phyloP scores from a whole-genome alignment of 768 basidiomycete species.

The Hygrophorus pudorinus region DNA sequence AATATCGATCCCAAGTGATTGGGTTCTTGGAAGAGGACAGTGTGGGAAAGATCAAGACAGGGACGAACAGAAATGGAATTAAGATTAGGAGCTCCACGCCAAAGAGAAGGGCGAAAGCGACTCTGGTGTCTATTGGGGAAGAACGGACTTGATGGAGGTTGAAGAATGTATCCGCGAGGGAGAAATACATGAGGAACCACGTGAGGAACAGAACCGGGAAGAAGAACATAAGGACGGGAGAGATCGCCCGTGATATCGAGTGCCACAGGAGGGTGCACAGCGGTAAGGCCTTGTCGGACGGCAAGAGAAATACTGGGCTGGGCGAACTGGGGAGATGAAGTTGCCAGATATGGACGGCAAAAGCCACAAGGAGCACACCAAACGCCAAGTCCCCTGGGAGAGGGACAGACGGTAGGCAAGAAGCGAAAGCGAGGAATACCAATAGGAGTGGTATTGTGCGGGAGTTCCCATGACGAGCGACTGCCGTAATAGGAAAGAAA shows the following conservation, averaged over 20 bases:
- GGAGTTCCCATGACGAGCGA: constrained; percentile 23
- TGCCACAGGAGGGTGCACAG: constrained; percentile 31
- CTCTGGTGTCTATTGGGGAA: constrained; percentile 40
- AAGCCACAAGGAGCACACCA: constrained; percentile 27
- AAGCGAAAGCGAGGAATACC: constrained; percentile 30
- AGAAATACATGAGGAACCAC: constrained; percentile 34
- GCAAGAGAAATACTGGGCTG: constrained; percentile 34
- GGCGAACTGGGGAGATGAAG: constrained; percentile 37
- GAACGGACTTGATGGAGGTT: constrained; percentile 8
- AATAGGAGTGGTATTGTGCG: constrained; percentile 26
- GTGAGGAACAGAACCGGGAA: constrained; percentile 36
- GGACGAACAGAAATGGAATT: constrained; percentile 22
- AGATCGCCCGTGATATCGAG: constrained; percentile 26
- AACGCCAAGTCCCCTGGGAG: constrained; percentile 31
- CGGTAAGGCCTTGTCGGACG: constrained; percentile 30
- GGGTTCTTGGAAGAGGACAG: constrained; percentile 6
- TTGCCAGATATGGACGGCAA: constrained; percentile 31
- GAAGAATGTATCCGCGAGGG: constrained; percentile 31
- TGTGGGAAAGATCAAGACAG: constrained; percentile 21
- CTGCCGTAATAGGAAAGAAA: constrained; percentile 27
- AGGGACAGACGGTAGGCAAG: constrained; percentile 32
- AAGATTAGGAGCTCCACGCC: constrained; percentile 22
- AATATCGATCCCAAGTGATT: constrained; percentile 40
- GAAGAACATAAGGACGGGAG: constrained; percentile 36
- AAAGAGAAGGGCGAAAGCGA: constrained; percentile 30